Base-by-base conservation (phyloP, 2,329 filamentous ascomycete genomes). In the Penicillium polonicum region DNA sequence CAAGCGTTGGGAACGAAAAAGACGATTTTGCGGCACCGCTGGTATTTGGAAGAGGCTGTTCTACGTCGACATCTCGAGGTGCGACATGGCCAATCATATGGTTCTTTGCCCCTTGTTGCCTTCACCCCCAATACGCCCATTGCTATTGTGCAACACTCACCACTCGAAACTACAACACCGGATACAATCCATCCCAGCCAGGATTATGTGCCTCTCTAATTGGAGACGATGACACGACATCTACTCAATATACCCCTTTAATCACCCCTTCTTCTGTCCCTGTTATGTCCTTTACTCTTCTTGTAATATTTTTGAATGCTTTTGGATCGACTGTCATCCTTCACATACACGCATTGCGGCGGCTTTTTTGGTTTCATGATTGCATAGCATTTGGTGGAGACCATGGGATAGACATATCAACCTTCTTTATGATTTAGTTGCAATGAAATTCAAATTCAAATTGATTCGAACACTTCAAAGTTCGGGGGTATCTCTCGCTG, bases 21-120 rank as follows among this genome's bases (percentile, higher is more conserved):
- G 59, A 60, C 54, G 9, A 68, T 65, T 17, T 56, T 80, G 15
- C 67, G 71, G 52, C 65, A 69, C 23, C 70, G 74, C 31, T 80
- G 78, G 78, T 67, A 69, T 48, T 65, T 78, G 15, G 75, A 79
- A 63, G 76, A 78, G 57, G 71, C 73, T n/a, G 73, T 79, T 45
- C 45, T 74, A 44, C 72, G 75, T 13, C 72, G 69, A 29, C 73
- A 70, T 39, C 64, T 78, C 12, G 76, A 79, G 63, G 58, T 65
- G 41, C 61, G 72, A 25, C 68, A 73, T 46, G 72, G 71, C 9
- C 62, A 70, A 43, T 62, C 64, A 12, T 77, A 77, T 59, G 74
- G 73, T 4, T 72, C 76, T 0, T 60, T 79, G 21, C 76, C 77
- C 9, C 69, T 69, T 13, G 57, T 77, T 7, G 68, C 72, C 5